Percentiles rank a stretch among this genome's conserved stretches.
phyloP scores from a whole-genome alignment of 768 basidiomycete genomes.

The Suillus paluster region DNA sequence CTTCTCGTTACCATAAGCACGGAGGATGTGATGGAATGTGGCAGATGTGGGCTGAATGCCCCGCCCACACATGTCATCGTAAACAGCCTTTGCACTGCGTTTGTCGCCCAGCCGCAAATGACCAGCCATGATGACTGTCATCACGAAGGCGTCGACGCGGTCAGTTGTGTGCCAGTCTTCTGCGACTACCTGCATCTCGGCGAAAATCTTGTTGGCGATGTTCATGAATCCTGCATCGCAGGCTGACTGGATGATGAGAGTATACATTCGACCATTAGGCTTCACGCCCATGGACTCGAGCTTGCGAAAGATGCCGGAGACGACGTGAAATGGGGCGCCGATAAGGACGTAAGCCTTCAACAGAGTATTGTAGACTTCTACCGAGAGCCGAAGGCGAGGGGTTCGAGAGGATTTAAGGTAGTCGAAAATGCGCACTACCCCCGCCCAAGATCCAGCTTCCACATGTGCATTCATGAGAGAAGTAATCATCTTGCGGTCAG shows the following conservation, averaged over 20 bases:
- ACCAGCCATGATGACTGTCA: conserved; percentile 78
- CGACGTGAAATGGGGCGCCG: conserved; percentile 73
- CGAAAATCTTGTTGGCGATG: conserved; percentile 67
- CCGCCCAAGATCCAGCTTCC: conserved; percentile 77
- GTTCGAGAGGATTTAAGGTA: conserved; percentile 47
- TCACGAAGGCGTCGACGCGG: conserved; percentile 57
- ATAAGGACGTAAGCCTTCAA: conserved; percentile 84
- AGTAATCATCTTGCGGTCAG: conserved; percentile 67
- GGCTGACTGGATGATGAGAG: conserved; percentile 79
- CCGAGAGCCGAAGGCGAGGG: conserved; percentile 47
- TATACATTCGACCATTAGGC: conserved; percentile 69
- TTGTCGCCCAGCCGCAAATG: conserved; percentile 62
- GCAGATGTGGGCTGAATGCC: conserved; percentile 70
- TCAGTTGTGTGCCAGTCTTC: conserved; percentile 40
- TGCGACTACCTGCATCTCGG: conserved; percentile 62
- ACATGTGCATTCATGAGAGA: conserved; percentile 85
- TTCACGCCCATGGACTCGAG: conserved; percentile 52
- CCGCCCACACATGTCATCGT: conserved; percentile 70
- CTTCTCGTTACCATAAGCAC: conserved; percentile 57
- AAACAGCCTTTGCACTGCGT: conserved; percentile 61
- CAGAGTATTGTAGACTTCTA: conserved; percentile 76
- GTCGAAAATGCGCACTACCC: conserved; percentile 73
- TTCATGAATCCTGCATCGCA: conserved; percentile 72
- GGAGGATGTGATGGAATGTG: conserved; percentile 71
- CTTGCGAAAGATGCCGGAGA: conserved; percentile 63